These are phyloP conservation scores for Amaranthus tricolor DNA, from an alignment of 179 eudicot species.

Conservation along the genomic window DNA sequence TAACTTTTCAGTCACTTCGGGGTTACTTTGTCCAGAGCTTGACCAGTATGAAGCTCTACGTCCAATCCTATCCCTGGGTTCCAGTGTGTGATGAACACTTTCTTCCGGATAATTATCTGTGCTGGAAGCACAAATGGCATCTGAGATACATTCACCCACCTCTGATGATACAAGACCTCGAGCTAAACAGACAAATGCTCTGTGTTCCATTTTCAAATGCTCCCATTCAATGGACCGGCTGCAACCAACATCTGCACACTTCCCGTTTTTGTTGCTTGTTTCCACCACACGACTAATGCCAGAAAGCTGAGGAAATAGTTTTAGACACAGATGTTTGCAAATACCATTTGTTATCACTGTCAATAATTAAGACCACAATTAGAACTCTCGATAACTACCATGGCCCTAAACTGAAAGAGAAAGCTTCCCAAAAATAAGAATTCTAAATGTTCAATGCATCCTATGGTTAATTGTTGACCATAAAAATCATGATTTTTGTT, in stretches of 20 bases:
- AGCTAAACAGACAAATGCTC: constrained; percentile 51
- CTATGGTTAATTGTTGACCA: no score
- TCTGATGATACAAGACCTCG: constrained; percentile 44
- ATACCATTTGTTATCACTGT: constrained; percentile 65
- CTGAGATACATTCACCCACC: constrained; percentile 46
- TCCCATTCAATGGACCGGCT: constrained; percentile 46
- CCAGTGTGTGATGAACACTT: constrained; percentile 63
- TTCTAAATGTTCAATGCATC: no score
- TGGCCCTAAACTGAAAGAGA: constrained; percentile 1
- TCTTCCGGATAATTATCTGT: constrained; percentile 80
- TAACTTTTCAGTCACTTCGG: constrained; percentile 65
- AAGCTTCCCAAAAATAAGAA: no score
- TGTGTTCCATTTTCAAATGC: constrained; percentile 49
- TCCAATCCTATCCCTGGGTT: constrained; percentile 52
- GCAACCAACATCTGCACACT: constrained; percentile 35
- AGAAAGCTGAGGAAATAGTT: constrained; percentile 58
- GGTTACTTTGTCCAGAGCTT: constrained; percentile 64
- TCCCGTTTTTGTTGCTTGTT: constrained; percentile 20
- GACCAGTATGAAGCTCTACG: constrained; percentile 75
- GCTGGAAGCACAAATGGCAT: constrained; percentile 77
- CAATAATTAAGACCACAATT: constrained; percentile 12
- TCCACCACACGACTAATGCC: constrained; percentile 37
- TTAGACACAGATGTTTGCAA: constrained; percentile 62
- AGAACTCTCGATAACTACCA: background rate
- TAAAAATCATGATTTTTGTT: no score